A percentile compares a stretch with the other conserved stretches of the same genome.
These are phyloP conservation scores for Penicillium taxi DNA, from an alignment of 495 filamentous ascomycete species.

Conservation along the genomic window DNA sequence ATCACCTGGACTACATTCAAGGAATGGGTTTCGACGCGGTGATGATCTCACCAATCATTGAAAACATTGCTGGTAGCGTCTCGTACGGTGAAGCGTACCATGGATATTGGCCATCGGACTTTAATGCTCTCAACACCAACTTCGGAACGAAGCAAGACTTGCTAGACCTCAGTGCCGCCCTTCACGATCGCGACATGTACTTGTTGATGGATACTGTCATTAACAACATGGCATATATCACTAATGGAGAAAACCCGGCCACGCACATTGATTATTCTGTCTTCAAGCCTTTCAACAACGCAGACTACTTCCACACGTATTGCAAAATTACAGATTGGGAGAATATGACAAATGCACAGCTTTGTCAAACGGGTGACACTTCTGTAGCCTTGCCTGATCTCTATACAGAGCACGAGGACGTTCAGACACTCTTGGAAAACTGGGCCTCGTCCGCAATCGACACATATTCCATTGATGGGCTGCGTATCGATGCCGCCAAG, in stretches of 20 bases:
- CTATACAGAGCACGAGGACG: conserved; percentile 51
- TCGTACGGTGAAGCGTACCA: conserved; percentile 57
- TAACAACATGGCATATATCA: conserved; percentile 60
- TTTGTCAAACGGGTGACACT: conserved; percentile 56
- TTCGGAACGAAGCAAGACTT: conserved; percentile 61
- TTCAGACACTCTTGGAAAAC: conserved; percentile 46
- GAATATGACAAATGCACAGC: conserved; percentile 40
- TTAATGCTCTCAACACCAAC: conserved; percentile 56
- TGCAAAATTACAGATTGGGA: conserved; percentile 59
- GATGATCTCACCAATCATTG: conserved; percentile 73
- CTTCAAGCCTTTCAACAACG: conserved; percentile 57
- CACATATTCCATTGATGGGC: conserved; percentile 67
- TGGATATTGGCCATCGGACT: conserved; percentile 65
- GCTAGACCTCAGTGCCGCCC: conserved; percentile 48
- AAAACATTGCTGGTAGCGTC: conserved; percentile 44
- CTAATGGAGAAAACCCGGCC: conserved; percentile 45
- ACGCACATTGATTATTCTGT: conserved; percentile 50
- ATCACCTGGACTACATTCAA: conserved; percentile 52
- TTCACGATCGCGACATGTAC: conserved; percentile 57
- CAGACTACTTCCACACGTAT: conserved; percentile 54
- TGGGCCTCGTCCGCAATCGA: conserved; percentile 58
- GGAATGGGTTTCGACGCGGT: conserved; percentile 75
- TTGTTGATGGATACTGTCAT: conserved; percentile 73
- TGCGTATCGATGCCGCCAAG: conserved; percentile 70
- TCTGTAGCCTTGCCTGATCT: conserved; percentile 58